These are phyloP conservation scores for Aureobasidium leucospermi DNA, from an alignment of 2,329 filamentous ascomycete species.

Conservation along the genomic window DNA sequence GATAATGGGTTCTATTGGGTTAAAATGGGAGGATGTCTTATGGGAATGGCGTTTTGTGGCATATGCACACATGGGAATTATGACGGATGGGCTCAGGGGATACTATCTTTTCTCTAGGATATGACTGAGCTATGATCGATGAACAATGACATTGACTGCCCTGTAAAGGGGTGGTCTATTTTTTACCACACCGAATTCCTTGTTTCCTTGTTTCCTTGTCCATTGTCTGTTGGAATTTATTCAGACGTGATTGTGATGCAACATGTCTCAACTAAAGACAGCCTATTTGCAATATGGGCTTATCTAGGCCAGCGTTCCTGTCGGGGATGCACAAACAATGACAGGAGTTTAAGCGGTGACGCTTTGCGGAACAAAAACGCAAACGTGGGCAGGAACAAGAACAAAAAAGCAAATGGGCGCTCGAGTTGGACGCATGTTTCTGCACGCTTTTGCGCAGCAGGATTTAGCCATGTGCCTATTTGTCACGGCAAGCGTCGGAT, in stretches of 20 bases:
- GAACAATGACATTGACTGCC: not conserved
- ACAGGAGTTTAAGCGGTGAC: not conserved
- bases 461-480: not conserved
- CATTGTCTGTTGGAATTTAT: too few relatives aligned
- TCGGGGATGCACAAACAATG: not conserved
- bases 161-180: not conserved
- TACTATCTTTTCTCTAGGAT: not conserved
- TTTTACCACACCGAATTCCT: not conserved
- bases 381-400: not conserved
- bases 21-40: slow-evolving; percentile 1
- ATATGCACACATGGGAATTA: not conserved
- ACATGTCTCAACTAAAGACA: not conserved
- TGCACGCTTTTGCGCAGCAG: not conserved
- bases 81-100: not conserved
- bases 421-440: not conserved
- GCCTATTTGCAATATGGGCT: not conserved
- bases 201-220: not conserved
- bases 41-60: not conserved
- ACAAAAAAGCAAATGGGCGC: slow-evolving; percentile 1
- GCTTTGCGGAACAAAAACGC: not conserved
- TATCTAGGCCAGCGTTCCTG: not conserved
- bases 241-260: not conserved
- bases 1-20: not conserved
- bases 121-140: not conserved
- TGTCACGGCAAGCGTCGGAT: not conserved